Conservation (phyloP, 106 monocot species). For the Alisma plantagoaquatica region DNA sequence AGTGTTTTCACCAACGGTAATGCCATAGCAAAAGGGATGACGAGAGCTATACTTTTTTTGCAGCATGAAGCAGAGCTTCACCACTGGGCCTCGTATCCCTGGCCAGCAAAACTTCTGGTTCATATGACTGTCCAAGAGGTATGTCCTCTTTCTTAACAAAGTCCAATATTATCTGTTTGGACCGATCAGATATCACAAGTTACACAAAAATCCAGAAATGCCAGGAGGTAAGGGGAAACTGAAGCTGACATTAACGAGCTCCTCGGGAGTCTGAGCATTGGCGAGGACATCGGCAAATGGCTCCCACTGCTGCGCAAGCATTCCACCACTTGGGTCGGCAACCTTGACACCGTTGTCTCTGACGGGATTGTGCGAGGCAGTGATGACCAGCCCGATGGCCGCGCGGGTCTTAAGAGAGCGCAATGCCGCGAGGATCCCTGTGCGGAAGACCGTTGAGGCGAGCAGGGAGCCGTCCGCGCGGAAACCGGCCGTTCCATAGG, state of each 20-base stretch:
- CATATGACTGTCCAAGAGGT: conserved; percentile 33
- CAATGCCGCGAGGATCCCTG: conserved; percentile 71
- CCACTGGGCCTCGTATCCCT: conserved; percentile 96
- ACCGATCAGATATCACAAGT: background rate
- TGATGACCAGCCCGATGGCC: conserved; percentile 66
- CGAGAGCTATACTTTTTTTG: conserved; percentile 41
- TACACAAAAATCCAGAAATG: background rate
- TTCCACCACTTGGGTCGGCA: conserved; percentile 77
- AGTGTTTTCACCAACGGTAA: background rate
- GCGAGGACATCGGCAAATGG: conserved; percentile 83
- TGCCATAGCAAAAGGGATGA: background rate
- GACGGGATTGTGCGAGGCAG: conserved; percentile 84
- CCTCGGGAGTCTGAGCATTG: conserved; percentile 45
- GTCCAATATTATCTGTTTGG: conserved; percentile 42
- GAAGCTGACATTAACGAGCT: conserved; percentile 38
- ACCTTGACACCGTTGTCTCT: conserved; percentile 87
- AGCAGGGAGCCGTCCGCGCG: conserved; percentile 51
- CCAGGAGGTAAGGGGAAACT: background rate
- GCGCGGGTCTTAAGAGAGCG: conserved; percentile 60
- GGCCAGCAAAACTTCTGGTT: conserved; percentile 60
- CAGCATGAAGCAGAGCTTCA: conserved; percentile 58
- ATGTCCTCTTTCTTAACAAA: conserved; percentile 66
- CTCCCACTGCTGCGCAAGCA: conserved; percentile 86
- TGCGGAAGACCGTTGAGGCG: conserved; percentile 58
- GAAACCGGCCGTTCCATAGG: conserved; percentile 93